Evolutionary conservation across 2,329 filamentous ascomycete genomes (phyloP), one percentile per base, ranked within the genome.

Genomic region (Metarhizium guizhouense): DNA sequence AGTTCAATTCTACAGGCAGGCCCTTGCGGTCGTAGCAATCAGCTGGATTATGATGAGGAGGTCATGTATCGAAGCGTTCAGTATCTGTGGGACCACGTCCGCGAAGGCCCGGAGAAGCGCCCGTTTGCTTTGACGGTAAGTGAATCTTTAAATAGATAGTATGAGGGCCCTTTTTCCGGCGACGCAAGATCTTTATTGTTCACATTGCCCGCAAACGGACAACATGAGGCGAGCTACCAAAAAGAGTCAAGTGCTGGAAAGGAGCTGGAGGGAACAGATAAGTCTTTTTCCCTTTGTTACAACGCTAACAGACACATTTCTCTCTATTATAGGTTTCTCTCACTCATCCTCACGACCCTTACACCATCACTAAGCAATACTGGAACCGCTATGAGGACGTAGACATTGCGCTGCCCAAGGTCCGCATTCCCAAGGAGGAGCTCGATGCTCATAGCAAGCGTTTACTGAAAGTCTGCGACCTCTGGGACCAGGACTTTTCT

Each of bases 11-110:
- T 93, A 65, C 90, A 96, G 70, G 92, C 92, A 0, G 92, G 92
- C 10, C 83, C 87, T 34, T 95, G 91, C 64, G 87, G 95, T 45
- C 83, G 91, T 61, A 95, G 90, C 73, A 96, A 96, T 74, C 92
- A 96, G 77, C 80, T 96, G 53, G 92, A 96, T 70, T 96, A 93
- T 64, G 92, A 96, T 65, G 92, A 96, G 73, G 92, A 96, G 73
- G 90, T 96, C 69, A 93, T 96, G 85, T 93, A 88, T 76, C 89
- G 86, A 72, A 88, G 89, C 52, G 88, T 85, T 47, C 91, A 96
- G 71, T 96, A 92, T 68, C 76, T 96, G 52, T 95, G 93, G 72
- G 88, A 96, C 70, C 86, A 95, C 66, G 89, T 94, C 42, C 86
- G 92, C n/a, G 82, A 90, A 68, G 87, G 88, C 10, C 83, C 82